Conservation (phyloP, 805 yeast genomes). For the Starmera pachycereana region DNA sequence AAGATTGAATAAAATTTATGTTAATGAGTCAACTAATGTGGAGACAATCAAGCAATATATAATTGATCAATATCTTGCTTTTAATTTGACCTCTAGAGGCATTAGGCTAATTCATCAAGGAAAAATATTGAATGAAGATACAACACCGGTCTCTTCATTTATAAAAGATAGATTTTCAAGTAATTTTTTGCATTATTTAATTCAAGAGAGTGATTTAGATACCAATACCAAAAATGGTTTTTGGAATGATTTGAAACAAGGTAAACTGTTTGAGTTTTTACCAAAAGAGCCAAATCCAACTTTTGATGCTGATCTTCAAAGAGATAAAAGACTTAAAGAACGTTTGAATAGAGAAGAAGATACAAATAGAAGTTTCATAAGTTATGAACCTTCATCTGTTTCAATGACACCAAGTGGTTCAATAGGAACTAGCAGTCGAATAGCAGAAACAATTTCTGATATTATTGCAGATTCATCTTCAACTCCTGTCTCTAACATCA, state of each 20-base stretch:
- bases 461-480: no score
- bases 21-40: slow-evolving; percentile 11
- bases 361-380: no score
- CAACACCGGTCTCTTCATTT: no score
- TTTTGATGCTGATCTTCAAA: slow-evolving; percentile 15
- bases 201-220: slow-evolving; percentile 11
- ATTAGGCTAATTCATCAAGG: slow-evolving; percentile 19
- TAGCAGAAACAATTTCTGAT: no score
- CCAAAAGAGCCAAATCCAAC: slow-evolving; percentile 21
- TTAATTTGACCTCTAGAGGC: slow-evolving; percentile 9
- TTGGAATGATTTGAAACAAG: slow-evolving; percentile 19
- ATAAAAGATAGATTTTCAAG: no score
- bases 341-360: slow-evolving; percentile 6
- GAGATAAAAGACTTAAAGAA: slow-evolving; percentile 15
- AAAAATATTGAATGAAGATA: slow-evolving; percentile 10
- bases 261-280: slow-evolving; percentile 19
- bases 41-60: slow-evolving; percentile 15
- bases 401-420: no score
- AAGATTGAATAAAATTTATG: slow-evolving; percentile 7
- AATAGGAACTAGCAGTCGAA: no score
- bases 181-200: slow-evolving; percentile 10
- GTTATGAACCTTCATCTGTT: no score
- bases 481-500: no score
- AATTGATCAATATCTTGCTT: slow-evolving; percentile 14
- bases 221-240: slow-evolving; percentile 9